Evolutionary conservation across 352 stramenopile genomes (phyloP), one percentile per base, ranked within the genome.

Genomic region (Phytophthora pistaciae): DNA sequence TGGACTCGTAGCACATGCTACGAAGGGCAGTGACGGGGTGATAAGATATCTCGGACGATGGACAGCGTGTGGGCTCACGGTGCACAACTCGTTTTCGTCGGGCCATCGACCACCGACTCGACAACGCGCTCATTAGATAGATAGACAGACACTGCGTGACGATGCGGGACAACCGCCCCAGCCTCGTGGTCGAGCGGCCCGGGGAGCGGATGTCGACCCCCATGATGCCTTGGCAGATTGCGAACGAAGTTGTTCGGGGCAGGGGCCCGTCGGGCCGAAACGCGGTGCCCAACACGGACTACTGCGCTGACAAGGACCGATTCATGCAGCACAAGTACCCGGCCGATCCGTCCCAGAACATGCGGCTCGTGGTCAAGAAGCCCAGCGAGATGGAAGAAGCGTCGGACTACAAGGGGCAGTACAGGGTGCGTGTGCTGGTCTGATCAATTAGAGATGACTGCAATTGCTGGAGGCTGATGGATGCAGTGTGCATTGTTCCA

Each of bases 381-480:
- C 46, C 74, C 11, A 25, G 56, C 27, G 56, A 75, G 38, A 54
- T 40, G 16, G 66, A 83, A 46, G 65, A 67, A 14, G 56, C 67
- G 56, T 56, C 71, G 20, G 65, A 85, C 77, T 80, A 85, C 63
- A 77, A 86, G 64, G 82, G 83, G 38, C 72, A 83, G 48, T 77
- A 82, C 55, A 67, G 66, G 63, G 76, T 81, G 68, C 29, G 81
- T 78, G n/a, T 10, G 36, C 14, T 42, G 36, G 27, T 31, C 27
- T 31, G 27, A 9, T 31, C 27, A 9, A 31, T 3, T 18, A 1
- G 6, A 44, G 14, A 55, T 23, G 13, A 60, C 23, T 20, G 72
- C 67, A n/a, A 40, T 58, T 54, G 21, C 29, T 52, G 13, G 68
- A 18, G 76, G 70, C 25, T 67, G 16, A 20, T 50, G 27, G 6